These are phyloP conservation scores for Rhizophlyctis rosea DNA, from an alignment of 192 early-diverging fungal species.

Conservation along the genomic window DNA sequence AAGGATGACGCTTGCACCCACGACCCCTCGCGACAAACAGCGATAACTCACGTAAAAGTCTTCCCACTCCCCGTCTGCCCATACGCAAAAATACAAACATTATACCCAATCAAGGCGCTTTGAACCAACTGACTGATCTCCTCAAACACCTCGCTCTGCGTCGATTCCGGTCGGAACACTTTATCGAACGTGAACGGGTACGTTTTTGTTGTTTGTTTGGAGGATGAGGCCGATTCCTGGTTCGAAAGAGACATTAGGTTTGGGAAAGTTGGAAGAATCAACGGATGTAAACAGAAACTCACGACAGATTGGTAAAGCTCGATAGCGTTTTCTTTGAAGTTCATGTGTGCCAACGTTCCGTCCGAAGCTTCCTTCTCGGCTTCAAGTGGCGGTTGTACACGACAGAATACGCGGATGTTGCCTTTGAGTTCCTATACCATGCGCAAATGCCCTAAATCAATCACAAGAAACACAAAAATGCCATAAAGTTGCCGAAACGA, in stretches of 20 bases:
- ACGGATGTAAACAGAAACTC: too few species aligned
- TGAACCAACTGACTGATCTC: slow-evolving; percentile 97
- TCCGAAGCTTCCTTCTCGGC: slow-evolving; percentile 18
- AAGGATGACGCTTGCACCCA: too few species aligned
- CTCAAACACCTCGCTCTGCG: slow-evolving; percentile 81
- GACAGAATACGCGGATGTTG: slow-evolving; percentile 96
- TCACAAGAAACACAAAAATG: too few species aligned
- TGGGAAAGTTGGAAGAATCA: too few species aligned
- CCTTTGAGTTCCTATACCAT: slow-evolving; percentile 91
- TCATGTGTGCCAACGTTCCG: slow-evolving; percentile 42
- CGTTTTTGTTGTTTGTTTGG: slow-evolving; percentile 53
- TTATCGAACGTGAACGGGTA: slow-evolving; percentile 85
- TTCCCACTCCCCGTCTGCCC: slow-evolving; percentile 96
- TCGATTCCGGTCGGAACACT: slow-evolving; percentile 68
- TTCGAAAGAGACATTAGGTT: too few species aligned
- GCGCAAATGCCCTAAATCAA: too few species aligned
- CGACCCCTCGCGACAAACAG: too few species aligned
- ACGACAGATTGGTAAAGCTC: slow-evolving; percentile 65
- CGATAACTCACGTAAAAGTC: slow-evolving; percentile 42
- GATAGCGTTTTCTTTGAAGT: slow-evolving; percentile 66
- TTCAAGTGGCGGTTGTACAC: slow-evolving; percentile 74
- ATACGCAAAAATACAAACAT: slow-evolving; percentile 97
- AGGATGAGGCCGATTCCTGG: too few species aligned
- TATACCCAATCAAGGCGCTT: slow-evolving; percentile 92
- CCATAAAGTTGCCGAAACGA: too few species aligned